A percentile compares a stretch with the other conserved stretches of the same genome.
Conservation (phyloP, 768 basidiomycete genomes). For the Kwoniella heveanensis region DNA sequence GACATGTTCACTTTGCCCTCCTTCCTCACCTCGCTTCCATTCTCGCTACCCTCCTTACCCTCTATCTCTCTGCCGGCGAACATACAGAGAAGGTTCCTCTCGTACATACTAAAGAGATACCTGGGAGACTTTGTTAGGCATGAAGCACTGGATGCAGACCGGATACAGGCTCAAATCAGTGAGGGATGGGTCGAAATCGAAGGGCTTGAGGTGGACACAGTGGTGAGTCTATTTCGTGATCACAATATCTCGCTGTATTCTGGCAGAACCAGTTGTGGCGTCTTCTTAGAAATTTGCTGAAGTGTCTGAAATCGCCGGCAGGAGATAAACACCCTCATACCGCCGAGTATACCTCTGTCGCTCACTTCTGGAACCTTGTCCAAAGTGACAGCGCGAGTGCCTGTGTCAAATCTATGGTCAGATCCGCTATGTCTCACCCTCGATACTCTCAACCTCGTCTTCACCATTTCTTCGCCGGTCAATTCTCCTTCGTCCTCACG, state of each 20-base stretch:
- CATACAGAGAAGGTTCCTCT: slow-evolving; percentile 85
- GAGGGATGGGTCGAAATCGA: slow-evolving; percentile 84
- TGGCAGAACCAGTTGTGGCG: too few relatives aligned
- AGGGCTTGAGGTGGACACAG: slow-evolving; percentile 74
- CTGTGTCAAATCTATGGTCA: slow-evolving; percentile 57
- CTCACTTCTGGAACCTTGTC: slow-evolving; percentile 73
- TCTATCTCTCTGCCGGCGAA: slow-evolving; percentile 58
- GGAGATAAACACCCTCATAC: slow-evolving; percentile 77
- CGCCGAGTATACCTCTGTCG: slow-evolving; percentile 64
- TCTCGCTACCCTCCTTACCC: slow-evolving; percentile 50
- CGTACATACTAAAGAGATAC: slow-evolving; percentile 78
- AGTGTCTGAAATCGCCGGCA: slow-evolving; percentile 49
- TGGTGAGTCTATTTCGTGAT: slow-evolving; percentile 62
- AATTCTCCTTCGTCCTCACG: slow-evolving; percentile 52
- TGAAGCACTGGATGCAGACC: slow-evolving; percentile 80
- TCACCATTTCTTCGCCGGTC: slow-evolving; percentile 18
- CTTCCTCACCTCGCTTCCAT: slow-evolving; percentile 43
- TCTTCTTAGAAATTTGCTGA: not conserved
- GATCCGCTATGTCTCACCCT: slow-evolving; percentile 47
- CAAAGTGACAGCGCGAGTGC: slow-evolving; percentile 74
- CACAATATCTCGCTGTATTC: too few relatives aligned
- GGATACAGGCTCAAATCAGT: slow-evolving; percentile 91
- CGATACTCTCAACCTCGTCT: slow-evolving; percentile 44
- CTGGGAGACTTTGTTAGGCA: slow-evolving; percentile 85
- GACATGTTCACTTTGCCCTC: slow-evolving; percentile 44